phyloP scores from a whole-genome alignment of 352 stramenopile genomes.

The Albugo candida region DNA sequence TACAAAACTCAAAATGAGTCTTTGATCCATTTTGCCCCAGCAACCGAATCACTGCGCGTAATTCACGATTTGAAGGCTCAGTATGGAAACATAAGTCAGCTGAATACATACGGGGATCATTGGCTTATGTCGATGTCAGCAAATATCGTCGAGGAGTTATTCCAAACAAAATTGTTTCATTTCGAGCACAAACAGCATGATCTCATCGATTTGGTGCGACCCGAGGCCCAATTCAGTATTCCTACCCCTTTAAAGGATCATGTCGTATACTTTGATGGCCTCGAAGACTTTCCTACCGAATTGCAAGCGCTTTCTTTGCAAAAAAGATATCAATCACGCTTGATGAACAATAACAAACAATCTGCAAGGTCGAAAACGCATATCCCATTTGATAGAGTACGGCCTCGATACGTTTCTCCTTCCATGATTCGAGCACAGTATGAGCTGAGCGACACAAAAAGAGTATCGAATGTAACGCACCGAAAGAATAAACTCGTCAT shows the following conservation, averaged over 20 bases:
- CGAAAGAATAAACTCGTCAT: constrained; percentile 31
- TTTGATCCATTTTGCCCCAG: constrained; percentile 12
- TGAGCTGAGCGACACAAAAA: constrained; percentile 1
- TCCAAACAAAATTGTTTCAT: constrained; percentile 30
- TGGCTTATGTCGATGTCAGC: constrained; percentile 23
- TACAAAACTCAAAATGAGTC: constrained; percentile 21
- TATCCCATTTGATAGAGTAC: constrained; percentile 24
- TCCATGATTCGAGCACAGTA: not conserved
- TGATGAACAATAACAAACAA: not conserved
- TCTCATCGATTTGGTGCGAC: constrained; percentile 22
- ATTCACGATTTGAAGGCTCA: constrained; percentile 9
- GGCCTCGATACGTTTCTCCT: constrained; percentile 38
- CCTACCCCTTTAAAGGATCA: constrained; percentile 17
- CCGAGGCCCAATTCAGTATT: constrained; percentile 16
- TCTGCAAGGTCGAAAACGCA: constrained; percentile 7
- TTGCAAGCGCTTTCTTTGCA: constrained; percentile 29
- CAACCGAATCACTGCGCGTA: constrained; percentile 4
- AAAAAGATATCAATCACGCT: not conserved
- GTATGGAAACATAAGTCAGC: constrained; percentile 3
- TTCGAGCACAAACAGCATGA: constrained; percentile 15
- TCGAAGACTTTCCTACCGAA: constrained; percentile 53
- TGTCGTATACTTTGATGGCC: constrained; percentile 37
- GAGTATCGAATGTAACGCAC: constrained; percentile 8
- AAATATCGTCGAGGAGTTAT: constrained; percentile 22
- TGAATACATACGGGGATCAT: constrained; percentile 19